A percentile compares a stretch with the other conserved stretches of the same genome.
These are phyloP conservation scores for Polytrichum commune DNA, from an alignment of 225 moss, liverwort and hornwort species.

Conservation along the genomic window DNA sequence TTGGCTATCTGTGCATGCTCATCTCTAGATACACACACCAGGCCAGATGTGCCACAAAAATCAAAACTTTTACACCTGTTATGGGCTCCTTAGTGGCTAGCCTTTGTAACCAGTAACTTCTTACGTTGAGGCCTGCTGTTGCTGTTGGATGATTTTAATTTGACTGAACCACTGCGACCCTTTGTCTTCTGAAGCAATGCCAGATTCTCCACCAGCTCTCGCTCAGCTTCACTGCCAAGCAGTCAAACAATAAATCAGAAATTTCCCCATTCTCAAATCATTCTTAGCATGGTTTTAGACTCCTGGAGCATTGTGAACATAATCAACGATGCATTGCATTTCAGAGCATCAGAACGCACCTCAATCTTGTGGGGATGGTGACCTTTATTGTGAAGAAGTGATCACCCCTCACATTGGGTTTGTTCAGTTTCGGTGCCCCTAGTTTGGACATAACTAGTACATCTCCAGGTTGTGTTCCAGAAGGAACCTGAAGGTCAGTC, in stretches of 20 bases:
- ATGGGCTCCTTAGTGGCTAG: conserved; percentile 12
- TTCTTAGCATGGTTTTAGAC: no score
- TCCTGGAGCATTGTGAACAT: no score
- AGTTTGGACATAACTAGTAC: conserved; percentile 79
- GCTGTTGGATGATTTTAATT: conserved; percentile 54
- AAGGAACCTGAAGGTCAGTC: conserved; percentile 78
- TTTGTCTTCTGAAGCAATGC: conserved; percentile 64
- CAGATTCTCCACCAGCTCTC: conserved; percentile 80
- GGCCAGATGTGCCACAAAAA: conserved; percentile 1
- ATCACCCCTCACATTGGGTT: conserved; percentile 85
- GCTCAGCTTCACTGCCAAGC: conserved; percentile 75
- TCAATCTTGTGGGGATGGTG: conserved; percentile 90
- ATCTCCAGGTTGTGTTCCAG: conserved; percentile 96
- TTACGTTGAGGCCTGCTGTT: conserved; percentile 91
- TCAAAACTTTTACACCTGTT: not conserved
- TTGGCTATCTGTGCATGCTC: no score
- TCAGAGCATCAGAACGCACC: conserved; percentile 32
- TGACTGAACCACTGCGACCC: conserved; percentile 66
- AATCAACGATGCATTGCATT: not conserved
- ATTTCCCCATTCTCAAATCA: no score
- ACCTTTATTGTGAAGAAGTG: conserved; percentile 94
- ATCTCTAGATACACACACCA: no score
- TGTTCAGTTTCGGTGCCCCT: conserved; percentile 92
- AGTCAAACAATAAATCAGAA: not conserved
- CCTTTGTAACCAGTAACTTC: conserved; percentile 30